A percentile compares a stretch with the other conserved stretches of the same genome.
Conservation (phyloP, 2,329 filamentous ascomycete species). For the Aureobasidium melanogenum region DNA sequence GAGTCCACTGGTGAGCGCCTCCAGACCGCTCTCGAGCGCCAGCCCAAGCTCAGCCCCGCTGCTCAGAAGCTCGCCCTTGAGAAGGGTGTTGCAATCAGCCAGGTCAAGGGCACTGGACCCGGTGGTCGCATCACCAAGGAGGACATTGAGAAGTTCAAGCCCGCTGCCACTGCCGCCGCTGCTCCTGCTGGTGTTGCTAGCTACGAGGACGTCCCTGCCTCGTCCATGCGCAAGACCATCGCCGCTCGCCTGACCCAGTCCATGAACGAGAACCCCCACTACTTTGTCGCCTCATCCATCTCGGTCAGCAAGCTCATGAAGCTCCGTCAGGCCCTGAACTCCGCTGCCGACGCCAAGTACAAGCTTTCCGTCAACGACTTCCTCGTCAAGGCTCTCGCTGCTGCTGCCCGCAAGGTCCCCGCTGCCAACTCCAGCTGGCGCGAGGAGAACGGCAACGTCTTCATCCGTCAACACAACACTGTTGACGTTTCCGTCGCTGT, state of each 20-base stretch:
- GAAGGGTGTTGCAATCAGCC: slow-evolving; percentile 66
- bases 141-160: slow-evolving; percentile 79
- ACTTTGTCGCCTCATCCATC: slow-evolving; percentile 85
- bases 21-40: slow-evolving; percentile 74
- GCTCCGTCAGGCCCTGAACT: slow-evolving; percentile 88
- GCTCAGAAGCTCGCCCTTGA: slow-evolving; percentile 78
- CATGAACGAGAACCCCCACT: slow-evolving; percentile 90
- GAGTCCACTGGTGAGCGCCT: slow-evolving; percentile 67
- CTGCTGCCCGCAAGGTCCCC: slow-evolving; percentile 87
- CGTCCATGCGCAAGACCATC: slow-evolving; percentile 96
- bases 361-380: slow-evolving; percentile 99
- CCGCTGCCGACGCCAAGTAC: slow-evolving; percentile 81
- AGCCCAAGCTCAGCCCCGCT: slow-evolving; percentile 61
- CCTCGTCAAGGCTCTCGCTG: slow-evolving; percentile 88
- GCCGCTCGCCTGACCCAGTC: slow-evolving; percentile 85
- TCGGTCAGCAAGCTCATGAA: slow-evolving; percentile 94
- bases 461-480: slow-evolving; percentile 86
- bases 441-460: slow-evolving; percentile 62
- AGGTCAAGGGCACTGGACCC: slow-evolving; percentile 78
- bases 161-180: slow-evolving; percentile 34
- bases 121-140: slow-evolving; percentile 82
- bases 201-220: slow-evolving; percentile 78
- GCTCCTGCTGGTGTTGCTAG: slow-evolving; percentile 45
- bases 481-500: slow-evolving; percentile 96
- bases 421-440: slow-evolving; percentile 92